A percentile compares a stretch with the other conserved stretches of the same genome.
Evolutionary conservation across 805 yeast species (phyloP).

Genomic region (Isabelozyma heimii): DNA sequence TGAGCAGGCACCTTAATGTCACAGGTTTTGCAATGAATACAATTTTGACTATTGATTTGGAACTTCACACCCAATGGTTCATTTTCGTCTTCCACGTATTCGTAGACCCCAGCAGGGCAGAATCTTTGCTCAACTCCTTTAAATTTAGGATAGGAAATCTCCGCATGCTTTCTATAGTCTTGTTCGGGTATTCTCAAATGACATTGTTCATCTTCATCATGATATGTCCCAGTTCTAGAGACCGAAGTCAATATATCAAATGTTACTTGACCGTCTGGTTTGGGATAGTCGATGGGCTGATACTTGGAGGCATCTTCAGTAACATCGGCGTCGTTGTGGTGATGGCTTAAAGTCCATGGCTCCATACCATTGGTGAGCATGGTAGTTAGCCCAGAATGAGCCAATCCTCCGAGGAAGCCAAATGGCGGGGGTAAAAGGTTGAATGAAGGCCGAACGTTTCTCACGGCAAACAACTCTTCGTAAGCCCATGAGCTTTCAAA

Average conservation of each 20-base stretch:
- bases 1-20: conserved; percentile 95
- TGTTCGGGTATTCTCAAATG: conserved; percentile 70
- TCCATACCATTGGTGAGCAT: conserved; percentile 72
- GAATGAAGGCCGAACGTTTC: conserved; percentile 93
- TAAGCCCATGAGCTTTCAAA: conserved; percentile 81
- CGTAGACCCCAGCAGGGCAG: conserved; percentile 99
- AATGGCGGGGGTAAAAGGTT: conserved; percentile 46
- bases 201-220: conserved; percentile 89
- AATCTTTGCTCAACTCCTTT: conserved; percentile 88
- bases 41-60: conserved; percentile 93
- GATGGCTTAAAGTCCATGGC: conserved; percentile 83
- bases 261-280: conserved; percentile 91
- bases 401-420: conserved; percentile 80
- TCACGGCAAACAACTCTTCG: conserved; percentile 77
- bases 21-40: conserved; percentile 98
- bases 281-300: conserved; percentile 82
- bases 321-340: conserved; percentile 66
- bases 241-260: conserved; percentile 95
- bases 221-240: conserved; percentile 93
- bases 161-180: conserved; percentile 65
- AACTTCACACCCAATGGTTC: conserved; percentile 68
- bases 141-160: conserved; percentile 66
- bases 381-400: conserved; percentile 82
- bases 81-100: conserved; percentile 71
- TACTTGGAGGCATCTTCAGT: conserved; percentile 67